Percentiles rank a stretch among this genome's conserved stretches.
Conservation (phyloP, 495 filamentous ascomycete genomes). For the Penicillium cataractarum region DNA sequence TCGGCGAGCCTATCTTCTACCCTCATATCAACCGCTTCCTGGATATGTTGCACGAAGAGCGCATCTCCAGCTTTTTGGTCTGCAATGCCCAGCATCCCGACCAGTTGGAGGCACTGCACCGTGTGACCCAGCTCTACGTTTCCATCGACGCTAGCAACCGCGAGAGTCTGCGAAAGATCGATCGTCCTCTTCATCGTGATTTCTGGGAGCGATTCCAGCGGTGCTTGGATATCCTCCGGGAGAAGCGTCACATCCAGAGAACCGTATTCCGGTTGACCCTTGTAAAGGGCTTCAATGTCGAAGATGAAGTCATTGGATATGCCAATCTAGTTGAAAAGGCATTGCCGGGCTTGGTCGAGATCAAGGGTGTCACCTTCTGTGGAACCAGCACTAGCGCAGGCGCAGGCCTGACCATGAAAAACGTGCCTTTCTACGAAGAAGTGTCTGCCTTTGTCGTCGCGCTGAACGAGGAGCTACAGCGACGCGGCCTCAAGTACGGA, state of each 20-base stretch:
- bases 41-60: slow-evolving; percentile 76
- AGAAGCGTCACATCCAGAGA: slow-evolving; percentile 77
- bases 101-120: slow-evolving; percentile 76
- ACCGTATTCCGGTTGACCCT: slow-evolving; percentile 95
- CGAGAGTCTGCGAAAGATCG: slow-evolving; percentile 84
- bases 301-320: slow-evolving; percentile 89
- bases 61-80: slow-evolving; percentile 91
- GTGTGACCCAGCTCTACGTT: slow-evolving; percentile 93
- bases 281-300: slow-evolving; percentile 95
- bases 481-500: slow-evolving; percentile 76
- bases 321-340: slow-evolving; percentile 84
- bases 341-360: slow-evolving; percentile 86
- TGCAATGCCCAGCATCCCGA: slow-evolving; percentile 99
- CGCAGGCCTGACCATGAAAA: slow-evolving; percentile 89
- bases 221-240: slow-evolving; percentile 86
- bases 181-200: slow-evolving; percentile 89
- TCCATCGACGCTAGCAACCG: slow-evolving; percentile 91
- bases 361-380: slow-evolving; percentile 97
- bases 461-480: slow-evolving; percentile 65
- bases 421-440: slow-evolving; percentile 94
- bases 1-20: slow-evolving; percentile 97
- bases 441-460: slow-evolving; percentile 77
- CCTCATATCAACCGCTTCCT: slow-evolving; percentile 94
- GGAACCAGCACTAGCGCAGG: slow-evolving; percentile 79
- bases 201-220: slow-evolving; percentile 95